These are phyloP conservation scores for Neonectria sp. DNA, from an alignment of 2,329 filamentous ascomycete genomes.

Conservation along the genomic window DNA sequence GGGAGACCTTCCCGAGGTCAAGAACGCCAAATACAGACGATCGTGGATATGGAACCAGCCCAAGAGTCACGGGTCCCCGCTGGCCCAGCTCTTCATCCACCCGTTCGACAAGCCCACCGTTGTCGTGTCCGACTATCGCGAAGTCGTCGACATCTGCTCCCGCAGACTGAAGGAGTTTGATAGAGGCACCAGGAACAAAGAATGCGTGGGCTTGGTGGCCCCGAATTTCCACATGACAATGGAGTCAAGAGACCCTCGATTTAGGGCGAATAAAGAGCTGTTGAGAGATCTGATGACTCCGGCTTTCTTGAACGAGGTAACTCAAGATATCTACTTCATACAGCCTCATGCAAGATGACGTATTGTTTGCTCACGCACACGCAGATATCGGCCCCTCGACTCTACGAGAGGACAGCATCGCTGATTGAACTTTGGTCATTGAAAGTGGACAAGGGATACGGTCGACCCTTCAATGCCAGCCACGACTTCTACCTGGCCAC, in stretches of 20 bases:
- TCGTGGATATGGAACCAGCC: slow-evolving; percentile 48
- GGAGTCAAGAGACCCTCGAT: slow-evolving; percentile 50
- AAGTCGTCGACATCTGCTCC: slow-evolving; percentile 52
- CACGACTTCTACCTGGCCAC: slow-evolving; percentile 52
- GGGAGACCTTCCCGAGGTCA: slow-evolving; percentile 43
- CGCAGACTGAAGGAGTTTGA: slow-evolving; percentile 53
- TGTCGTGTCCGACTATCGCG: slow-evolving; percentile 52
- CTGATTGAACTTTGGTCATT: slow-evolving; percentile 54
- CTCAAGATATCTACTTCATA: not conserved
- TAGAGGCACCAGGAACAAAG: slow-evolving; percentile 44
- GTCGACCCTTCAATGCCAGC: slow-evolving; percentile 50
- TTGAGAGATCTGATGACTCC: slow-evolving; percentile 56
- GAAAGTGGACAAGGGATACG: slow-evolving; percentile 48
- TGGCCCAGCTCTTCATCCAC: slow-evolving; percentile 53
- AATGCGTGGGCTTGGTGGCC: slow-evolving; percentile 43
- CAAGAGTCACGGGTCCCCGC: slow-evolving; percentile 43
- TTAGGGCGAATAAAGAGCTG: slow-evolving; percentile 52
- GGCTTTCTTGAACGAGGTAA: slow-evolving; percentile 51
- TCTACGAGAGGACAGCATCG: slow-evolving; percentile 50
- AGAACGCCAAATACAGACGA: slow-evolving; percentile 38
- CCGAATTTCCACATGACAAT: slow-evolving; percentile 53
- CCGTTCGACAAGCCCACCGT: slow-evolving; percentile 51
- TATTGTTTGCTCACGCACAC: slow-evolving; percentile 10
- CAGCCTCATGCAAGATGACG: not conserved
- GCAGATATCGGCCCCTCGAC: slow-evolving; percentile 53